Evolutionary conservation across 768 basidiomycete species (phyloP), one percentile per base, ranked within the genome.

Genomic region (Tulasnella sp.): DNA sequence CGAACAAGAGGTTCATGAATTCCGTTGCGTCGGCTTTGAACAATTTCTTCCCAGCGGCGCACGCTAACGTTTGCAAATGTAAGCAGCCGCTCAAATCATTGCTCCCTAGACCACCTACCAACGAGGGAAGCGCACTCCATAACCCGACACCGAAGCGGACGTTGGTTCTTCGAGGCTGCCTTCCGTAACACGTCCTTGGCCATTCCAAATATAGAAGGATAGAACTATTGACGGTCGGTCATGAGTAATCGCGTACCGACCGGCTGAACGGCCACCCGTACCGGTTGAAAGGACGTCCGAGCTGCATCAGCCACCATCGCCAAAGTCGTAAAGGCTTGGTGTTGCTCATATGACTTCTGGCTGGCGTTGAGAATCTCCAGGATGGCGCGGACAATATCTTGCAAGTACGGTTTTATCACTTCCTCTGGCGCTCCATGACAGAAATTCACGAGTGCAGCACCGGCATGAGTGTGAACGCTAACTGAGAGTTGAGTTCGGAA

Each of bases 51-150:
- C 95, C 95, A 10, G 96, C 95, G 12, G 95, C 95, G 76, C 95
- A 94, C 2, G 94, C 95, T 96, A 80, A 42, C 16, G 56, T 34
- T n/a, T 38, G 40, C 58, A 10, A 40, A 31, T 40, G 44, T 40
- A 3, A 46, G 24, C 14, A 27, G 8, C 1, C 42, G 80, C 21
- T 78, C 42, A 9, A 31, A 19, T 0, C 58, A 75, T 39, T n/a
- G 16, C 21, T 34, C 27, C 16, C 21, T 38, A 31, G 34, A 18
- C 1, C 34, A 77, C 90, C 24, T 56, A 95, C 95, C 95, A 80
- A 95, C 92, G 31, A 95, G 86, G 10, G 93, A 93, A 0, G 94
- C 94, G 84, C 95, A 96, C 83, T 97, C 95, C 93, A 97, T 96
- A 0, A 94, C 94, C 83, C 96, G 94, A 40, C 84, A 85, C 56